phyloP scores from a whole-genome alignment of 192 early-diverging fungal species.

The Coemansia sp. region DNA sequence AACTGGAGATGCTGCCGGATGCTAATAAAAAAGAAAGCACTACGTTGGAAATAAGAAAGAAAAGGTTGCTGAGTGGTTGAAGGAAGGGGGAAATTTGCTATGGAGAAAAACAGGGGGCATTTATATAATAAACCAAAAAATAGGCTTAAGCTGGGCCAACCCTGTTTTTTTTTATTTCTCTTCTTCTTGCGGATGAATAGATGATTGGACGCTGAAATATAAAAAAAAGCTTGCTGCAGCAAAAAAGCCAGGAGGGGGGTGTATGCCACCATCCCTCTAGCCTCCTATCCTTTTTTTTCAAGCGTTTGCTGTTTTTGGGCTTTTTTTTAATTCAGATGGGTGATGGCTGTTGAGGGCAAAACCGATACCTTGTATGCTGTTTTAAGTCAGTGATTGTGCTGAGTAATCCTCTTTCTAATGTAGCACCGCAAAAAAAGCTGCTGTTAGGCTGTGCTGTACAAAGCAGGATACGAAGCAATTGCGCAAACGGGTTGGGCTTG shows the following conservation, averaged over 20 bases:
- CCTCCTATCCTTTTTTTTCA: neutral
- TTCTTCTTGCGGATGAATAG: slow-evolving; percentile 3
- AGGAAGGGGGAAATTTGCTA: neutral
- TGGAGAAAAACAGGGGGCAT: neutral
- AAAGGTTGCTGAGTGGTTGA: no score
- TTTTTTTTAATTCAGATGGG: no score
- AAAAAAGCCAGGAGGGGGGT: neutral
- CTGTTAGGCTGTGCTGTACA: no score
- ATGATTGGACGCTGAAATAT: neutral
- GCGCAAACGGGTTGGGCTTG: no score
- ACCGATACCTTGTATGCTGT: no score
- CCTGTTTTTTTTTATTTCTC: neutral
- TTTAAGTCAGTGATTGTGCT: no score
- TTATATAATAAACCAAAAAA: neutral
- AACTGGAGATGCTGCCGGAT: neutral
- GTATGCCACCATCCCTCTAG: neutral
- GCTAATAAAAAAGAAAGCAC: neutral
- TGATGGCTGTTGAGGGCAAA: no score
- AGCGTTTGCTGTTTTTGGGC: no score
- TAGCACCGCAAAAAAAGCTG: no score
- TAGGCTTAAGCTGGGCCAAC: neutral
- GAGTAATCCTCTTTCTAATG: no score
- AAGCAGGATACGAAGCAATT: no score
- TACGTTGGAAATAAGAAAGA: no score
- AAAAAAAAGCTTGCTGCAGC: neutral